Base-by-base conservation (phyloP, 2,329 filamentous ascomycete genomes). In the Botrytis byssoidea region DNA sequence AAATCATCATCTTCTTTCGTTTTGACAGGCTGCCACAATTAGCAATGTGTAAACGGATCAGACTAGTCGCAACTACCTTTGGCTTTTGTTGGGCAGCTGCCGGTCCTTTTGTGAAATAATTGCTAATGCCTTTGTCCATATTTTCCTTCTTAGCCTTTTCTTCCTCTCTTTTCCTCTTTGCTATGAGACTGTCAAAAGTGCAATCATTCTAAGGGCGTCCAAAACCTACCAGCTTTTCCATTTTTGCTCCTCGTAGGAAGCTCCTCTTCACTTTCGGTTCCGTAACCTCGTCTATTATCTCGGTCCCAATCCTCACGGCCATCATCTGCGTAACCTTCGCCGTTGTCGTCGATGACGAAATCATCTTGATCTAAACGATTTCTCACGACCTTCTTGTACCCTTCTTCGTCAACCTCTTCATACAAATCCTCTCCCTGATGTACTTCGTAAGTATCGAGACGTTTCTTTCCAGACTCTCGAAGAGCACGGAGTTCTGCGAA, bases 321-420 rank as follows among this genome's bases (percentile, higher is more conserved):
- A 81, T 98, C 96, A 82, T 98, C 95, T 77, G 94, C 95, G 80
- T 99, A 99, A 55, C 96, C 95, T 81, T 95, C 94, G 80, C 95
- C 95, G 85, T 98, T 97, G 84, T 99, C 96, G 85, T 98, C 96
- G 74, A 99, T 95, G 70, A 99, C 95, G 80, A 99, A 99, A 84
- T 99, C 96, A 79, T 99, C 96, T 80, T 97, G 88, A 81, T 98
- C 93, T 70, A 99, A 86, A 65, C 96, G 91, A 73, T 92, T 90
- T 60, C 96, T 90, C 22, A 99, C 94, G 77, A 98, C 92, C 82
- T 97, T 97, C 85, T 98, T 98, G 86, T 99, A 99, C 70, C 93
- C 93, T 80, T 96, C 95, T 80, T 99, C 96, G 81, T 98, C 95
- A 66, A 99, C 94, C 80, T 97, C 95, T 76, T 98, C 96, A 84